These are phyloP conservation scores for Zasmidium citrigriseum DNA, from an alignment of 2,329 filamentous ascomycete genomes.

Conservation along the genomic window DNA sequence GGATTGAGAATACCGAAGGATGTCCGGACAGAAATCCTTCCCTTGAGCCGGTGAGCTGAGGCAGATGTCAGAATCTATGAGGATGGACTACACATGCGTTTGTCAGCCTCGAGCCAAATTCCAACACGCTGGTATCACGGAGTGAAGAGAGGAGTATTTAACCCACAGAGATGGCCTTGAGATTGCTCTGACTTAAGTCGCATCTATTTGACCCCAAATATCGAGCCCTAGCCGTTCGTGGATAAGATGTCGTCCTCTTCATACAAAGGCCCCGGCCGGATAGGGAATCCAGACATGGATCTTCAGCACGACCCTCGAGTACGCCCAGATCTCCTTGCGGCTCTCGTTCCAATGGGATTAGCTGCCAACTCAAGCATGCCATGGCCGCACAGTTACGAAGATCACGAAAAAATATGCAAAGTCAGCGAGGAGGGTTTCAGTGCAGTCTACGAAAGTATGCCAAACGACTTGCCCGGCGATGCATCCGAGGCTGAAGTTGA, in stretches of 20 bases:
- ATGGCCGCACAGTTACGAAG: constrained; percentile 1
- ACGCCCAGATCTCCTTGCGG: constrained; percentile 20
- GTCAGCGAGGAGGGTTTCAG: constrained; percentile 17
- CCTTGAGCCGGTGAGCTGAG: too few relatives aligned
- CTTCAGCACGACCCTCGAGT: constrained; percentile 24
- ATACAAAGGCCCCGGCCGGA: constrained; percentile 25
- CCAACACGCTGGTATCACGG: too few relatives aligned
- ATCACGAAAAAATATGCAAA: constrained; percentile 2
- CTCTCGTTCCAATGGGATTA: constrained; percentile 6
- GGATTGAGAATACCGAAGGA: too few relatives aligned
- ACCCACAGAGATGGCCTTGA: too few relatives aligned
- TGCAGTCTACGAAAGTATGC: constrained; percentile 79
- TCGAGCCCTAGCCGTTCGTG: too few relatives aligned
- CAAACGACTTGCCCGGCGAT: constrained; percentile 54
- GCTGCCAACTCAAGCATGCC: constrained; percentile 5
- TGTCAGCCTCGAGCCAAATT: too few relatives aligned
- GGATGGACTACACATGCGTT: too few relatives aligned
- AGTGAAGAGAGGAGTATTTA: too few relatives aligned
- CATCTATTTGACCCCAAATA: too few relatives aligned
- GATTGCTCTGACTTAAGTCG: too few relatives aligned
- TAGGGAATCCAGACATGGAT: constrained; percentile 22
- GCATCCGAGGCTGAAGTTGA: constrained; percentile 19
- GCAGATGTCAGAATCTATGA: too few relatives aligned
- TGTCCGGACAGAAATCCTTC: too few relatives aligned
- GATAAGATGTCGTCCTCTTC: background rate